phyloP scores from a whole-genome alignment of 169 alveolate genomes.

The Hepatocystis sp. region DNA sequence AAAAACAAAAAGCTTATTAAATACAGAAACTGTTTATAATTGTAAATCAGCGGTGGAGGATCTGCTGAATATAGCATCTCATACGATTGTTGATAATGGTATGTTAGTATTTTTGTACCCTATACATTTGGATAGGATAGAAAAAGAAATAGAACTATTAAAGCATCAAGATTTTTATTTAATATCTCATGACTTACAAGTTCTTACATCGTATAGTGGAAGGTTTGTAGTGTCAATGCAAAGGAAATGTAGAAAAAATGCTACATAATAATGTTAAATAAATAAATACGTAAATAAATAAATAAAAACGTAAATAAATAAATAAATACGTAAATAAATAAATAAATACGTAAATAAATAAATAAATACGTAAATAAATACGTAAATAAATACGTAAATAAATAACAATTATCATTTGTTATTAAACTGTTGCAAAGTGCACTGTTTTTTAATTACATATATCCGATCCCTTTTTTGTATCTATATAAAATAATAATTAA shows the following conservation, averaged over 20 bases:
- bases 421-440: too few species aligned
- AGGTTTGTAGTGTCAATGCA: conserved; percentile 74
- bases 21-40: conserved; percentile 34
- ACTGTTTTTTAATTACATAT: too few species aligned
- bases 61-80: conserved; percentile 78
- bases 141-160: conserved; percentile 54
- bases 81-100: conserved; percentile 84
- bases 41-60: conserved; percentile 67
- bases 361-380: too few species aligned
- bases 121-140: conserved; percentile 64
- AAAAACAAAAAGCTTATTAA: conserved; percentile 13
- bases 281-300: too few species aligned
- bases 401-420: too few species aligned
- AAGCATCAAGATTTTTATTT: conserved; percentile 65
- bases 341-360: too few species aligned
- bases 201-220: conserved; percentile 38
- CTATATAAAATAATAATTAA: too few species aligned
- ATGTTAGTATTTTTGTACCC: conserved; percentile 88
- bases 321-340: too few species aligned
- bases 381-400: too few species aligned
- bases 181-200: conserved; percentile 67
- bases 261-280: too few species aligned
- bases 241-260: conserved; percentile 55
- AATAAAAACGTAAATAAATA: too few species aligned
- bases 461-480: too few species aligned